Percentiles rank a stretch among this genome's conserved stretches.
Conservation (phyloP, 2,329 filamentous ascomycete species). For the Aspergillus ochraceoroseus region DNA sequence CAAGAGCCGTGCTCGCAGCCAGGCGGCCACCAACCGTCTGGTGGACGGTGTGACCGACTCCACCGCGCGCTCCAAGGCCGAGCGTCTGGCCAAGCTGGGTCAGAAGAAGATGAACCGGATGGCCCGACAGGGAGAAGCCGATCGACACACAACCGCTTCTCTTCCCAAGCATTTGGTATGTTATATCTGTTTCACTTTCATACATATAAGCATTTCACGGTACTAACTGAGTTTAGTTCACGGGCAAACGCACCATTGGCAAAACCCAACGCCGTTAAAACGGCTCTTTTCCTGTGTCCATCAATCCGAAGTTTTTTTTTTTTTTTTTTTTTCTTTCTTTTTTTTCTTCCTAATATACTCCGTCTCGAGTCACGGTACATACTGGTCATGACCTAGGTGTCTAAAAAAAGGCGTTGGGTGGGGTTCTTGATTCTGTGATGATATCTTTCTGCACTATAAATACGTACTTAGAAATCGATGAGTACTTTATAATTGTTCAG, state of each 20-base stretch:
- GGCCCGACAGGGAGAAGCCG: slow-evolving; percentile 93
- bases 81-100: slow-evolving; percentile 77
- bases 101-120: slow-evolving; percentile 99
- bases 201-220: no score
- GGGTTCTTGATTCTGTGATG: slow-evolving; percentile 20
- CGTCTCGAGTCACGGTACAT: slow-evolving; percentile 9
- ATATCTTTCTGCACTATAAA: slow-evolving; percentile 20
- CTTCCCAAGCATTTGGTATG: slow-evolving; percentile 87
- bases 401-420: slow-evolving; percentile 18
- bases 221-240: slow-evolving; percentile 52
- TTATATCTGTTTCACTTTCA: slow-evolving; percentile 25
- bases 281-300: slow-evolving; percentile 17
- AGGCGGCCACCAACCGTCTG: slow-evolving; percentile 47
- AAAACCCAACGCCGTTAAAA: slow-evolving; percentile 59
- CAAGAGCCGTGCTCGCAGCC: slow-evolving; percentile 63
- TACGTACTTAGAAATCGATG: neutral
- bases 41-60: slow-evolving; percentile 59
- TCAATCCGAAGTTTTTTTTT: slow-evolving; percentile 25
- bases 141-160: slow-evolving; percentile 77
- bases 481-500: neutral
- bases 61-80: slow-evolving; percentile 67
- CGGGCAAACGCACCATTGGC: slow-evolving; percentile 90
- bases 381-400: slow-evolving; percentile 18
- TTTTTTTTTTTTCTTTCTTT: neutral
- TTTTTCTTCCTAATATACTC: slow-evolving; percentile 4